Evolutionary conservation across 495 filamentous ascomycete genomes (phyloP).

Genomic region (Usnea hakonensis): DNA sequence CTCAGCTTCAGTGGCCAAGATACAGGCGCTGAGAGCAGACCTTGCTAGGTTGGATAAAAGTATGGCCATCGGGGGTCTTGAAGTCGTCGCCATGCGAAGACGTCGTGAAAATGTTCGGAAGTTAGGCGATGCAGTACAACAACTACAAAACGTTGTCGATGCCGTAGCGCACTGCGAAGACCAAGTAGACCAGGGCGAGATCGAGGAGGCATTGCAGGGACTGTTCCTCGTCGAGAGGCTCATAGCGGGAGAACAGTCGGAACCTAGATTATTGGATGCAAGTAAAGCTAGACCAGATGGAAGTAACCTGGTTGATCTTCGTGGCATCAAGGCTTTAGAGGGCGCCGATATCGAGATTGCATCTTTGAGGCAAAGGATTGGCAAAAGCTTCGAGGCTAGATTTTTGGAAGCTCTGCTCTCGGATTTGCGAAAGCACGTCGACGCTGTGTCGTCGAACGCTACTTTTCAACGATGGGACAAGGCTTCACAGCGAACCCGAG

Average conservation of each 20-base stretch:
- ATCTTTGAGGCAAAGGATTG: conserved; percentile 68
- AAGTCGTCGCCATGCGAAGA: conserved; percentile 74
- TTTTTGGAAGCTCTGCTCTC: conserved; percentile 71
- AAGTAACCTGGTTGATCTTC: conserved; percentile 56
- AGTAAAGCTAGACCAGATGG: conserved; percentile 21
- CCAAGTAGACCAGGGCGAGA: conserved; percentile 69
- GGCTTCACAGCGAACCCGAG: conserved; percentile 55
- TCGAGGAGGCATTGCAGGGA: conserved; percentile 68
- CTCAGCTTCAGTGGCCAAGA: conserved; percentile 80
- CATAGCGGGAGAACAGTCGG: conserved; percentile 56
- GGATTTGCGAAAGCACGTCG: conserved; percentile 78
- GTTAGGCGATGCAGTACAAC: conserved; percentile 71
- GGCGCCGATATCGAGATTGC: conserved; percentile 69
- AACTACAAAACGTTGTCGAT: conserved; percentile 71
- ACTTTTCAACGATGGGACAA: conserved; percentile 72
- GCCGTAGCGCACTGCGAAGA: conserved; percentile 69
- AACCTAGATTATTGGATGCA: conserved; percentile 25
- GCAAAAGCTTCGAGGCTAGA: conserved; percentile 73
- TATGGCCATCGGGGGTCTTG: conserved; percentile 78
- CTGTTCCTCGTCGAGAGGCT: conserved; percentile 71
- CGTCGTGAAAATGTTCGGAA: conserved; percentile 78
- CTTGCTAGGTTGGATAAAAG: conserved; percentile 73
- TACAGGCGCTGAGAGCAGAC: conserved; percentile 72
- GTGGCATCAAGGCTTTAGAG: conserved; percentile 70
- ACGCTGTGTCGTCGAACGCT: conserved; percentile 58